Conservation (phyloP, 345 rosid species). For the Eucalyptus marginata region DNA sequence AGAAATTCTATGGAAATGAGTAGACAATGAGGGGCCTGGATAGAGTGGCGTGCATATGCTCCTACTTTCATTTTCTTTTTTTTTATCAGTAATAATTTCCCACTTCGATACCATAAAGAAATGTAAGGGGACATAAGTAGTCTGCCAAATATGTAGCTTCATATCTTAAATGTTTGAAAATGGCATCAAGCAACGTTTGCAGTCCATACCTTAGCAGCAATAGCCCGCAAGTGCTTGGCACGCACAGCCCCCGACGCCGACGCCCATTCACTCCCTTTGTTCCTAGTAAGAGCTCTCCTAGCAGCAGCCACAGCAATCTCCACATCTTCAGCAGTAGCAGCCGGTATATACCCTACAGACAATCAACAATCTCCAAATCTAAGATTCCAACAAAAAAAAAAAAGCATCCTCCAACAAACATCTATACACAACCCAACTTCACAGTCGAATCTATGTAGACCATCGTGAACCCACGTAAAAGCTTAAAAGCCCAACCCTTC, state of each 20-base stretch:
- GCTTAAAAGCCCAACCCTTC: not conserved
- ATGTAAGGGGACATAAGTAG: not conserved
- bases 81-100: not conserved
- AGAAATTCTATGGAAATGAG: not conserved
- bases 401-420: not conserved
- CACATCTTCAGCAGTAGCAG: slow-evolving; percentile 91
- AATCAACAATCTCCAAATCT: not conserved
- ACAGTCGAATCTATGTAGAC: not conserved
- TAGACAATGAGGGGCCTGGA: not conserved
- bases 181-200: accelerated
- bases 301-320: slow-evolving; percentile 89
- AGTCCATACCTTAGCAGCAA: slow-evolving; percentile 66
- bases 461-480: not conserved
- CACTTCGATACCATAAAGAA: not conserved
- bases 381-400: not conserved
- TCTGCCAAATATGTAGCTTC: not conserved
- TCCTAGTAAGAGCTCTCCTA: slow-evolving; percentile 53
- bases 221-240: slow-evolving; percentile 88
- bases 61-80: not conserved
- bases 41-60: not conserved
- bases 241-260: slow-evolving; percentile 68
- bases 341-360: slow-evolving; percentile 76
- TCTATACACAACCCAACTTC: not conserved
- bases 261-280: slow-evolving; percentile 82
- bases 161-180: not conserved